Conservation (phyloP, 257 asterid species). For the Solanum pimpinellifolium region DNA sequence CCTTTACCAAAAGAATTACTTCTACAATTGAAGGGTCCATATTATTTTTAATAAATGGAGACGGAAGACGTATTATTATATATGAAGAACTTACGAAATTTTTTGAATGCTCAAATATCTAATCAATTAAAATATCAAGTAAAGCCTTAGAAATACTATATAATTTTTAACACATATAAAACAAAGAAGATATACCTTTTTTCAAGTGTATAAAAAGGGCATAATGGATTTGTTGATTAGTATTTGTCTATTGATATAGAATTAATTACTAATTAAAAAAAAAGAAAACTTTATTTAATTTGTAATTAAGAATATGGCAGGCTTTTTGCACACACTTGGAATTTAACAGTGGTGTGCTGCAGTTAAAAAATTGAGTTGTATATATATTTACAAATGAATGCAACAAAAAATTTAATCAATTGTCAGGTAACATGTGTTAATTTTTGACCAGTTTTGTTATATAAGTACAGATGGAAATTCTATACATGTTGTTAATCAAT, state of each 20-base stretch:
- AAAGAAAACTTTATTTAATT: background rate
- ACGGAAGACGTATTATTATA: background rate
- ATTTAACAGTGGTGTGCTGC: background rate
- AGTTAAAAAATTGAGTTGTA: background rate
- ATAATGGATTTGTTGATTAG: background rate
- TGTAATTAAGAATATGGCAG: background rate
- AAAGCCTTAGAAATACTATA: too few relatives aligned
- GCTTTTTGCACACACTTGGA: background rate
- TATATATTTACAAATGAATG: background rate
- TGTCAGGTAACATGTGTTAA: background rate
- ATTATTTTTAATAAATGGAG: background rate
- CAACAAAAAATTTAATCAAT: background rate
- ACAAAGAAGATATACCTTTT: background rate
- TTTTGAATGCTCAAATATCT: background rate
- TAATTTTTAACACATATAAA: background rate
- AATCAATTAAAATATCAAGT: background rate
- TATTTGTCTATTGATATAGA: background rate
- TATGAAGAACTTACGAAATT: too few relatives aligned
- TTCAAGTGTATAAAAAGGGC: background rate
- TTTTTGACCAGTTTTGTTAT: background rate
- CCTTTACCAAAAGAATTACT: too few relatives aligned
- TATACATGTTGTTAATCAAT: background rate
- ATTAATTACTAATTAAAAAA: background rate
- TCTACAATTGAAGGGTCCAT: too few relatives aligned
- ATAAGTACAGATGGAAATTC: too few relatives aligned